Evolutionary conservation across 805 yeast genomes (phyloP), one percentile per base, ranked within the genome.

Genomic region (Starmerella bacillaris): DNA sequence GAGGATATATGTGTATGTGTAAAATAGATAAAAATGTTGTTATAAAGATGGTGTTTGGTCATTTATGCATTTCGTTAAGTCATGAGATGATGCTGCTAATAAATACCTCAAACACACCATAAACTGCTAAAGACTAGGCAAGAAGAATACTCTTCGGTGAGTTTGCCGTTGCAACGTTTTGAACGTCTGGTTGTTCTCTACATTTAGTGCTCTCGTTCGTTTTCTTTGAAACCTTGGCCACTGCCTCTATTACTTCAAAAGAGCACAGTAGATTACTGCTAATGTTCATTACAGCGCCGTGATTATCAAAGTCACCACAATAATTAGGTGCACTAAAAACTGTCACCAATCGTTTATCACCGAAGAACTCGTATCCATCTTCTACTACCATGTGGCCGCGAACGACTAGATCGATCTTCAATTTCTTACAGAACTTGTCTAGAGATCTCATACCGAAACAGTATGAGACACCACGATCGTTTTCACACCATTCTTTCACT

Each of bases 251-350:
- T 30, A 86, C 65, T 55, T 89, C 96, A 57, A 89, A 89, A 41
- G 89, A 76, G 57, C 98, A 89, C 37, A 84, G 59, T 45, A 89
- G 63, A 45, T 83, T 93, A 43, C 83, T 92, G 42, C 78, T 71
- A 12, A 89, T 94, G 48, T 86, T 75, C 96, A 89, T 86, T 5
- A 89, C 94, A 1, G 98, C 98, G 15, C 94, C 94, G 92, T 92
- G 80, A 51, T 82, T 82, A 54, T 83, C 79, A 50, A 74, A 74
- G 51, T 74, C 83, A 12, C 83, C 83, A 49, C 83, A 74, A 51
- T 74, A 74, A 51, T 74, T 75, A 9, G 83, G 83, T 2, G 83
- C 83, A 35, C 72, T 65, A 50, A 74, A 74, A 18, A 74, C 78
- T 1, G 83, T 74, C 19, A 75, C 83, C 42, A 74, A 59, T 9